Evolutionary conservation across 345 rosid genomes (phyloP).

Genomic region (Eutrema yunnanense): DNA sequence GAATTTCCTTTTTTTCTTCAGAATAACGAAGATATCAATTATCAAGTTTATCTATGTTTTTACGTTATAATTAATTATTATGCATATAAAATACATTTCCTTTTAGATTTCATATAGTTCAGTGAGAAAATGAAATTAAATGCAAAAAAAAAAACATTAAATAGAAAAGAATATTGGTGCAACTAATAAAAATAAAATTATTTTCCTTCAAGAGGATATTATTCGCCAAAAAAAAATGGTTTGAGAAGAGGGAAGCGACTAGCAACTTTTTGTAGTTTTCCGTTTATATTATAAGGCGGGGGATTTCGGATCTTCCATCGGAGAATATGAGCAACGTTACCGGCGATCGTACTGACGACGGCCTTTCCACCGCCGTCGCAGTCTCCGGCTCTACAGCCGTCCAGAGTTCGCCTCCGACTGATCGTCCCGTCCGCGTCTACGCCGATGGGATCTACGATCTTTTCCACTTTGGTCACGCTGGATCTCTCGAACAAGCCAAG

Average conservation of each 20-base stretch:
- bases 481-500: slow-evolving; percentile 95
- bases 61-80: too few species aligned
- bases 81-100: too few species aligned
- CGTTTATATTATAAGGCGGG: neutral
- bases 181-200: neutral
- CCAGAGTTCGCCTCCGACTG: slow-evolving; percentile 30
- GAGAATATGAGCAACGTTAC: slow-evolving; percentile 28
- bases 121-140: neutral
- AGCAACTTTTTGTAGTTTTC: neutral
- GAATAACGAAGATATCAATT: neutral
- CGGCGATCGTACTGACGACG: slow-evolving; percentile 10
- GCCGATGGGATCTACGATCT: slow-evolving; percentile 99
- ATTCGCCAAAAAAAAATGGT: neutral
- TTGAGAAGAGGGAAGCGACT: slow-evolving; percentile 22
- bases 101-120: too few species aligned
- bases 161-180: neutral
- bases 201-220: too few species aligned
- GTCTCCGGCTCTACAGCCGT: slow-evolving; percentile 8
- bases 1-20: too few species aligned
- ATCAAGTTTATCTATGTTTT: too few species aligned
- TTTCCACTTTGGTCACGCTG: slow-evolving; percentile 95
- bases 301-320: slow-evolving; percentile 11
- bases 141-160: neutral
- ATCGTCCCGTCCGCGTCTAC: slow-evolving; percentile 73
- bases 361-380: slow-evolving; percentile 13